Evolutionary conservation across 805 yeast genomes (phyloP), one percentile per base, ranked within the genome.

Genomic region (Candida silvatica): DNA sequence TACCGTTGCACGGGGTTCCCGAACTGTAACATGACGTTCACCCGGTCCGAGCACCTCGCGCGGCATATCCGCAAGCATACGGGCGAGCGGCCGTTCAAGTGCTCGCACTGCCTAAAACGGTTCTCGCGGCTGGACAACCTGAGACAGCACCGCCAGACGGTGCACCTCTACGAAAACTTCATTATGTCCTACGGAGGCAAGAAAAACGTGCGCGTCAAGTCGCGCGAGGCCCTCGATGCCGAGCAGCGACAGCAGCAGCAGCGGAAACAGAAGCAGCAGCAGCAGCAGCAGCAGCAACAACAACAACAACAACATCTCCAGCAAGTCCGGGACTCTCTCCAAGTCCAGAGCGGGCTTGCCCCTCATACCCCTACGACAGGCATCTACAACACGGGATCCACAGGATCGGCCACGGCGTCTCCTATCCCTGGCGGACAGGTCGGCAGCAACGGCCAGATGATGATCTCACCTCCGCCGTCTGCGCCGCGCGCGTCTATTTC

Each of bases 11-110:
- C 80, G 1, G 95, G 95, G 3, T 88, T 71, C 52, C 85, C 85
- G 16, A 87, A 80, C 45, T 87, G 97, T 58, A 66, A 64, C 37
- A 87, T 88, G 95, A 71, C 88, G 5, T 87, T 87, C 58, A 83
- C 95, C 3, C 67, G 97, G 33, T 80, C 92, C 6, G 97, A 88
- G 54, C 97, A 88, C 58, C 67, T 87, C 46, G 95, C 95, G 1
- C 67, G 97, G 39, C 97, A 87, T 61, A 80, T 88, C 36, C 64
- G 96, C 39, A 88, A 87, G 49, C 97, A 87, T 55, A 88, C 96
- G 1, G 97, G 96, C 29, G 97, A 87, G 56, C 66, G 95, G 38
- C 97, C 97, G 3, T 87, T 86, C 55, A 76, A 82, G 36, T 87
- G 97, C 56, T 80, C 80, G 32, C 81, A 80, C 54, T 84, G 94